phyloP scores from a whole-genome alignment of 73 alveolate species.

The Paramecium bursaria region DNA sequence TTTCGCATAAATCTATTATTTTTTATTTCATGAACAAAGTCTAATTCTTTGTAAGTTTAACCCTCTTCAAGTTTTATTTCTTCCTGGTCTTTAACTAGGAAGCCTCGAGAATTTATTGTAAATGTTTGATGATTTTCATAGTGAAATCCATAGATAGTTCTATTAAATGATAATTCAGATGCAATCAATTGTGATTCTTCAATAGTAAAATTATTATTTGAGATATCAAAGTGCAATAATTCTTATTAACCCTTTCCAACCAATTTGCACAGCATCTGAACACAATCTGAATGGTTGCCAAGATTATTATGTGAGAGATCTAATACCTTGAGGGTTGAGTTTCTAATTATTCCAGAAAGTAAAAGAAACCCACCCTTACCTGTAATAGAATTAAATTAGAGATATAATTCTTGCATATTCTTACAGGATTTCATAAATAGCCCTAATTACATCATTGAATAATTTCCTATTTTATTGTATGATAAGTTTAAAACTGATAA shows the following conservation, averaged over 20 bases:
- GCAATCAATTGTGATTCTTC: conserved; percentile 44
- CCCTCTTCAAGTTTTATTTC: no score
- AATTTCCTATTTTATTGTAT: conserved; percentile 32
- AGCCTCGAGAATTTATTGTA: neutral
- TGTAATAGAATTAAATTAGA: neutral
- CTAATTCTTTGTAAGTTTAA: no score
- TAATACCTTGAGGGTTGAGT: conserved; percentile 34
- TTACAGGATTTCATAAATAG: conserved; percentile 12
- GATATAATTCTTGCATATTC: conserved; percentile 12
- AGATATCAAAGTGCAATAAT: conserved; percentile 59
- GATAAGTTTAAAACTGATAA: neutral
- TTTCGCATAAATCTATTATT: no score
- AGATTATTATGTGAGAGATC: conserved; percentile 48
- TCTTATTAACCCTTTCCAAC: conserved; percentile 14
- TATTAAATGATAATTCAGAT: conserved; percentile 39
- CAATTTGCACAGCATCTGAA: neutral
- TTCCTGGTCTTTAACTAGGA: no score
- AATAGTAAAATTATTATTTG: conserved; percentile 49
- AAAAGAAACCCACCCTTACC: conserved; percentile 37
- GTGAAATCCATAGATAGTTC: conserved; percentile 65
- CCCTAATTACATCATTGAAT: neutral
- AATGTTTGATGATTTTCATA: conserved; percentile 51
- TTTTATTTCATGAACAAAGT: no score
- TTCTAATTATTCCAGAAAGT: conserved; percentile 6
- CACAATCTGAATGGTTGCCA: conserved; percentile 54